Base-by-base conservation (phyloP, 805 yeast species). In the Metschnikowia lunata region DNA sequence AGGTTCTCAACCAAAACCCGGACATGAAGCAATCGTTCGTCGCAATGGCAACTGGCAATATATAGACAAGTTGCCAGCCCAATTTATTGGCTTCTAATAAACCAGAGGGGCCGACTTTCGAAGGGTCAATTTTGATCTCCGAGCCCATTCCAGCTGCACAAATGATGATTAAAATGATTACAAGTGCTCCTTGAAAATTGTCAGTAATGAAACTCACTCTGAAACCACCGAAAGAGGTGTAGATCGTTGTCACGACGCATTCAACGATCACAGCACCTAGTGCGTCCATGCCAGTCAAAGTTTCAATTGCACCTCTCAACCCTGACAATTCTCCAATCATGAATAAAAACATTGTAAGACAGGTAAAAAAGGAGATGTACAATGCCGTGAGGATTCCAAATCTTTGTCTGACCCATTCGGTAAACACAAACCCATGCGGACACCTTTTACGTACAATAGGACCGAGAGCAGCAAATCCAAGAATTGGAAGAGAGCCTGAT, bases 1-100 rank as follows among this genome's bases (percentile, higher is more conserved):
- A 90, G 0, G 98, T 87, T 58, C 98, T 75, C 48, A 90, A 69
- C 98, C 98, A 90, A 62, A 90, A 89, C 0, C 96, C 96, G 29
- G 95, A 78, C 74, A 90, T 69, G 65, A 90, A 90, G 60, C 90
- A 80, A 60, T 88, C 96, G 58, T 90, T 90, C 30, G 97, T 86
- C 45, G 88, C 76, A 58, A 90, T 85, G 26, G 97, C 97, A 29
- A 90, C 83, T 7, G 83, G 77, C 51, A 90, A 71, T 50, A 90
- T 89, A 61, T 88, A 90, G 30, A 90, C 62, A 51, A 90, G 75
- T 72, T 88, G 93, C 95, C 96, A 89, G 13, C 96, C 96, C 33
- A 89, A 71, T 52, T 77, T 78, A 58, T 80, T 83, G 2, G 82
- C 77, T 32, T 80, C 75, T 46, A 86, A 66, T 51, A 89, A 64